Evolutionary conservation across 2,329 filamentous ascomycete species (phyloP).

Genomic region (Xylariaceae sp.): DNA sequence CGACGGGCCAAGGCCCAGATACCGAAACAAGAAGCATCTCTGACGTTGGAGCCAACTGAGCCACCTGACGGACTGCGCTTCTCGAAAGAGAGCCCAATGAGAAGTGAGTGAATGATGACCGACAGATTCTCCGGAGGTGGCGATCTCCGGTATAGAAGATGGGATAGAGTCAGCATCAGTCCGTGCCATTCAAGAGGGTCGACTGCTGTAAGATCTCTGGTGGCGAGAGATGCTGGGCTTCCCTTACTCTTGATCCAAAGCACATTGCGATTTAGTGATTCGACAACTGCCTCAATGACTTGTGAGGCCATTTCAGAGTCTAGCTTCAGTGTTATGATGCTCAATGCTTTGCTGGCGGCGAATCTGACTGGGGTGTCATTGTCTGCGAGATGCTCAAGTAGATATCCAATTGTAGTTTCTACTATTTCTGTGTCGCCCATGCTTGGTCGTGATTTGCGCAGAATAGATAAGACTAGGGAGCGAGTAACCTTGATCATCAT

Average conservation of each 20-base stretch:
- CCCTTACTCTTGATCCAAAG: conserved; percentile 45
- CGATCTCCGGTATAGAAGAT: conserved; percentile 80
- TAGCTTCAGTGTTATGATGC: conserved; percentile 77
- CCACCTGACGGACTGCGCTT: conserved; percentile 81
- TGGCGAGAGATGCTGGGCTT: conserved; percentile 31
- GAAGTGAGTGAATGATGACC: conserved; percentile 70
- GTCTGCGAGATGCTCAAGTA: conserved; percentile 75
- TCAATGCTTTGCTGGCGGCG: conserved; percentile 88
- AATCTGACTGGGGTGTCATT: conserved; percentile 88
- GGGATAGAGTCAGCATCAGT: conserved; percentile 78
- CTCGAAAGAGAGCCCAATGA: conserved; percentile 82
- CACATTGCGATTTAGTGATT: conserved; percentile 58
- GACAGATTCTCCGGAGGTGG: conserved; percentile 67
- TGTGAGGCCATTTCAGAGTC: conserved; percentile 77
- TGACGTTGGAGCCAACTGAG: conserved; percentile 82
- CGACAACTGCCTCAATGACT: conserved; percentile 81
- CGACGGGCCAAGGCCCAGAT: conserved; percentile 89
- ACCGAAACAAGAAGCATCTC: conserved; percentile 93
- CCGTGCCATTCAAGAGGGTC: conserved; percentile 89
- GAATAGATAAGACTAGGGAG: conserved; percentile 63
- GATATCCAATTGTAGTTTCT: conserved; percentile 76
- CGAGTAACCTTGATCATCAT: conserved; percentile 80
- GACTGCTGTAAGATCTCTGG: conserved; percentile 66
- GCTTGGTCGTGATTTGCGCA: conserved; percentile 48
- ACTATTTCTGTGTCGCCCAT: conserved; percentile 52